These are phyloP conservation scores for Eustoma russellianum DNA, from an alignment of 257 asterid genomes.

Conservation along the genomic window DNA sequence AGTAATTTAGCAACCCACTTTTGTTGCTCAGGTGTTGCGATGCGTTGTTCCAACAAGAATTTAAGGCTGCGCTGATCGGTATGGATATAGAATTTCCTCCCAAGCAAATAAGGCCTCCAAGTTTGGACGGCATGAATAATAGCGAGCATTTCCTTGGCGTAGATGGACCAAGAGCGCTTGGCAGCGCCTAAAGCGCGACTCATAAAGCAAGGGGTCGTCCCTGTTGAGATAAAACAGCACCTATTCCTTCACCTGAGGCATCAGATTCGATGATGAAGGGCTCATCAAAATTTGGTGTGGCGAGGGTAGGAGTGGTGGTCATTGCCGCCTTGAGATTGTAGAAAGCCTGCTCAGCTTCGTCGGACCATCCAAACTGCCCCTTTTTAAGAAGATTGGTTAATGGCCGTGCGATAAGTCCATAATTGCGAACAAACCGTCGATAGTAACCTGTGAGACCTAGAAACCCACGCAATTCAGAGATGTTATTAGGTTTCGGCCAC, in stretches of 20 bases:
- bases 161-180: no score
- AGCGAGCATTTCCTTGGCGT: background rate
- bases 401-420: background rate
- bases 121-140: background rate
- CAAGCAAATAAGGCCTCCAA: background rate
- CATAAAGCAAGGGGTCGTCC: background rate
- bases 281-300: background rate
- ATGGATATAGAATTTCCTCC: background rate
- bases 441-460: background rate
- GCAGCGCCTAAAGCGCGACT: background rate
- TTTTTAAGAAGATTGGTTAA: background rate
- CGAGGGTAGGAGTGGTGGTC: background rate
- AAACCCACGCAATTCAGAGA: background rate
- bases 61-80: conserved; percentile 1
- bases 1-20: background rate
- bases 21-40: background rate
- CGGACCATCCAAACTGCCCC: background rate
- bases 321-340: background rate
- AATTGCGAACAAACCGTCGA: background rate
- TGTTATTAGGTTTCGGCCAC: background rate
- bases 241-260: background rate
- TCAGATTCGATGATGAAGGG: background rate
- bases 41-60: background rate
- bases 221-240: background rate
- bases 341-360: background rate